phyloP scores from a whole-genome alignment of 352 stramenopile genomes.

The Globisporangium parvum region DNA sequence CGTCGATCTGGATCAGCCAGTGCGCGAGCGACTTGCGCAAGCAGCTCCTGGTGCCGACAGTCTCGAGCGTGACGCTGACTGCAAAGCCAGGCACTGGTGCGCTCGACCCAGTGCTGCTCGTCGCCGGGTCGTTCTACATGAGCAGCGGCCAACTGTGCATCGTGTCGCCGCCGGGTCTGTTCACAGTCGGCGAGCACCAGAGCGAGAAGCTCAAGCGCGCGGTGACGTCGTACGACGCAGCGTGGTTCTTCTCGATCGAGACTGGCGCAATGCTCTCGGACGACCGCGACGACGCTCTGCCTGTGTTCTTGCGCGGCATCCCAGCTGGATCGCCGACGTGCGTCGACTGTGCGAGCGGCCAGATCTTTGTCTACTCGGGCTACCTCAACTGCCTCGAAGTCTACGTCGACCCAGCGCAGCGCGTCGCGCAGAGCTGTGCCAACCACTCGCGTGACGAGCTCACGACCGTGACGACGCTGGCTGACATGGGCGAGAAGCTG shows the following conservation, averaged over 20 bases:
- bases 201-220: conserved; percentile 35
- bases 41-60: conserved; percentile 33
- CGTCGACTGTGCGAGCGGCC: conserved; percentile 33
- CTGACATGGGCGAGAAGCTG: conserved; percentile 22
- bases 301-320: conserved; percentile 47
- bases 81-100: conserved; percentile 26
- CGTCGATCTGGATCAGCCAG: conserved; percentile 36
- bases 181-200: conserved; percentile 26
- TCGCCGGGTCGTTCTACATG: conserved; percentile 67
- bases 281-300: conserved; percentile 19
- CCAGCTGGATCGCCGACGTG: conserved; percentile 61
- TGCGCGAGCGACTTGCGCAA: conserved; percentile 41
- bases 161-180: conserved; percentile 58
- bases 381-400: conserved; percentile 70
- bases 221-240: conserved; percentile 45
- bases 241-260: conserved; percentile 64
- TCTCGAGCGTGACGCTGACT: conserved; percentile 23
- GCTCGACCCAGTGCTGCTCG: conserved; percentile 65
- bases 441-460: background rate
- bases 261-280: conserved; percentile 26
- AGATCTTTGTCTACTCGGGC: conserved; percentile 59
- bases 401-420: conserved; percentile 22
- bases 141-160: conserved; percentile 54
- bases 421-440: background rate
- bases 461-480: conserved; percentile 12